These are phyloP conservation scores for Rosellinia necatrix DNA, from an alignment of 2,329 filamentous ascomycete species.

Conservation along the genomic window DNA sequence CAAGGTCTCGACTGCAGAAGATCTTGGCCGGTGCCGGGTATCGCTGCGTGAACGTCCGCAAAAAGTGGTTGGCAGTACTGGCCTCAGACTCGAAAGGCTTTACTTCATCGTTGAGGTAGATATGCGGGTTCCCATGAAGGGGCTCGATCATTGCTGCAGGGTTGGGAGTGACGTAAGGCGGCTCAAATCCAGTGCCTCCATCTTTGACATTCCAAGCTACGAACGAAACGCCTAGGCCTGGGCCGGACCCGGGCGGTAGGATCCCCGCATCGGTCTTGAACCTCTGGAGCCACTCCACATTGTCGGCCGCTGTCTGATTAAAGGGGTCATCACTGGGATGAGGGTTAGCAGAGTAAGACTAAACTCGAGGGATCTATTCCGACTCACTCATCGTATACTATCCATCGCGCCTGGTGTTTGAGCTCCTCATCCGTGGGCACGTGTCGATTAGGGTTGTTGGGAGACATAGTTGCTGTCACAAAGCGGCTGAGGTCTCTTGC, in stretches of 20 bases:
- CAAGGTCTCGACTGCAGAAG: constrained; percentile 64
- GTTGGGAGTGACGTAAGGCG: constrained; percentile 57
- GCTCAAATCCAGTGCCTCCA: constrained; percentile 60
- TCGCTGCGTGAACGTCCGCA: constrained; percentile 50
- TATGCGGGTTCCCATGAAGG: constrained; percentile 41
- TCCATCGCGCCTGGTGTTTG: constrained; percentile 67
- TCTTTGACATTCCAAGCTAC: constrained; percentile 53
- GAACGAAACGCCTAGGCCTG: constrained; percentile 50
- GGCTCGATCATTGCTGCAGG: constrained; percentile 41
- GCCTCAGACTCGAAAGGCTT: constrained; percentile 50
- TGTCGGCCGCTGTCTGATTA: constrained; percentile 68
- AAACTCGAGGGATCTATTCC: not conserved
- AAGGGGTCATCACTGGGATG: constrained; percentile 61
- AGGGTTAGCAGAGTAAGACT: not conserved
- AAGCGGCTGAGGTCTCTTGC: constrained; percentile 59
- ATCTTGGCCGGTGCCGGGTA: constrained; percentile 54
- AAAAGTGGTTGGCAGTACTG: constrained; percentile 53
- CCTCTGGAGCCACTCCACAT: constrained; percentile 65
- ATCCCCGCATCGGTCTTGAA: constrained; percentile 65
- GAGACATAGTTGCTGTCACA: constrained; percentile 57
- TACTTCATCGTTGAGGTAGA: constrained; percentile 43
- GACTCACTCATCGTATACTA: constrained; percentile 65
- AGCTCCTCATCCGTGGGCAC: constrained; percentile 65
- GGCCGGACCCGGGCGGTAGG: constrained; percentile 51
- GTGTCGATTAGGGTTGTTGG: constrained; percentile 64